A percentile compares a stretch with the other conserved stretches of the same genome.
Conservation (phyloP, 2,329 filamentous ascomycete species). For the Rhynchosporium agropyri region DNA sequence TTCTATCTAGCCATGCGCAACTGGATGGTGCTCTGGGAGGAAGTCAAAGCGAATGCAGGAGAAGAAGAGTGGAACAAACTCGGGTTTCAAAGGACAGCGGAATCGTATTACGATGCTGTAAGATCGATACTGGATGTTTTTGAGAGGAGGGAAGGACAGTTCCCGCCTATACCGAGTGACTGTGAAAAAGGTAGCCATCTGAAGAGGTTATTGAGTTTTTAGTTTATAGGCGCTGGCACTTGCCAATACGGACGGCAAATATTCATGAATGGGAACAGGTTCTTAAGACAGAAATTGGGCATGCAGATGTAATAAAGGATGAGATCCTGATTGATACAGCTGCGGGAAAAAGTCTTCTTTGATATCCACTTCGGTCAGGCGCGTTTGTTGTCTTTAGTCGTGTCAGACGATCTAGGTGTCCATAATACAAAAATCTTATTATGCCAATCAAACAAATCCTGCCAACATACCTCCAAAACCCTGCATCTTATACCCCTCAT, state of each 20-base stretch:
- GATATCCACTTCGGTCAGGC: background rate
- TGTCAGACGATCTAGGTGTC: background rate
- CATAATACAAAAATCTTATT: background rate
- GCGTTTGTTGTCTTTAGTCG: background rate
- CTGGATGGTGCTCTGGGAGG: constrained; percentile 41
- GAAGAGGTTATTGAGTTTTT: constrained; percentile 36
- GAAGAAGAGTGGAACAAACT: constrained; percentile 38
- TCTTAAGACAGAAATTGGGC: background rate
- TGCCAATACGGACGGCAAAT: background rate
- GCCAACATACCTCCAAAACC: background rate
- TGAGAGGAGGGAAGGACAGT: constrained; percentile 34
- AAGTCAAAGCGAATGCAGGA: constrained; percentile 29
- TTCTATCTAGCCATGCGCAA: constrained; percentile 38
- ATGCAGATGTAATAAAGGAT: background rate
- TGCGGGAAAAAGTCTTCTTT: background rate
- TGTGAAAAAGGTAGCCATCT: constrained; percentile 40
- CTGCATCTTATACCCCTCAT: too few relatives aligned
- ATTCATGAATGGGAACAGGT: background rate
- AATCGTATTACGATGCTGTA: constrained; percentile 39
- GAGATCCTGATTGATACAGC: background rate
- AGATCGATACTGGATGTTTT: constrained; percentile 32
- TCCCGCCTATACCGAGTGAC: constrained; percentile 37
- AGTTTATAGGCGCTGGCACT: constrained; percentile 5
- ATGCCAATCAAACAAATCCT: background rate
- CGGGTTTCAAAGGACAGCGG: constrained; percentile 40